These are phyloP conservation scores for Apium graveolens DNA, from an alignment of 129 eudicot species.

Conservation along the genomic window DNA sequence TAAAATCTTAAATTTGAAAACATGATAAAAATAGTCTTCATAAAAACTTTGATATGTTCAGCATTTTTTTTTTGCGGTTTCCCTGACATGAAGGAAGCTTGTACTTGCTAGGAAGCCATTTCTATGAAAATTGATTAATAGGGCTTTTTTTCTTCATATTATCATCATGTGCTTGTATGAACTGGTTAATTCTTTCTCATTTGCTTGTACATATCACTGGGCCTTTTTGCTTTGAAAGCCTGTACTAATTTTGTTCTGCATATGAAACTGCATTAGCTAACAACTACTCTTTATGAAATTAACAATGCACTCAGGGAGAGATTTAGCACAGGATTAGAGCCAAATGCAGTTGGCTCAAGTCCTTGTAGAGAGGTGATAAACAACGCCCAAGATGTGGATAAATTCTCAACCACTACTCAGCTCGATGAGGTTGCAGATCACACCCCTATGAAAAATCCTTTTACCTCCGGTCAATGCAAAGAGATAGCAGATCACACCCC, in stretches of 20 bases:
- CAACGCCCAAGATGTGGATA: neutral
- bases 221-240: neutral
- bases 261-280: neutral
- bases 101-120: neutral
- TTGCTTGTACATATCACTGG: neutral
- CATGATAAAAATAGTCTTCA: neutral
- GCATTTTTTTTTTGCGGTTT: neutral
- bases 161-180: neutral
- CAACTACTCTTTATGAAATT: neutral
- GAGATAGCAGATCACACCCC: neutral
- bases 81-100: neutral
- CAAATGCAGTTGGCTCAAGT: conserved; percentile 12
- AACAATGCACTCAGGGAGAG: conserved; percentile 40
- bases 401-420: conserved; percentile 9
- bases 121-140: neutral
- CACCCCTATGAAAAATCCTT: neutral
- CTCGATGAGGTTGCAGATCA: conserved; percentile 11
- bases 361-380: conserved; percentile 3
- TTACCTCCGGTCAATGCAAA: neutral
- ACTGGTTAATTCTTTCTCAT: neutral
- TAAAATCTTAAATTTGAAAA: neutral
- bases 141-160: neutral
- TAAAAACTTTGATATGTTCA: neutral
- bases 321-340: conserved; percentile 24
- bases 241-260: neutral